Percentiles rank a stretch among this genome's conserved stretches.
Conservation (phyloP, 805 yeast genomes). For the Candida khao-thaluensis region DNA sequence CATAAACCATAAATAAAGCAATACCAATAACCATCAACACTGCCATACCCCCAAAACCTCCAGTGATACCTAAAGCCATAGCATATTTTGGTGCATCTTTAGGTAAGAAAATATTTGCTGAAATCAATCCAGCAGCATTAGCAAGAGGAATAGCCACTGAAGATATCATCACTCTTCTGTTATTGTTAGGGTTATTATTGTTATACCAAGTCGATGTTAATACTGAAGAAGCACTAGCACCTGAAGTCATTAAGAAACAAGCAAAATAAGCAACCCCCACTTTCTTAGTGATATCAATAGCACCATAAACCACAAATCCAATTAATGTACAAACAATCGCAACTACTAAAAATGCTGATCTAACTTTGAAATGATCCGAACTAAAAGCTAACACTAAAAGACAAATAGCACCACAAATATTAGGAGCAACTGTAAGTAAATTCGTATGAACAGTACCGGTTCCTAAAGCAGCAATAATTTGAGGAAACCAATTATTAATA, state of each 20-base stretch:
- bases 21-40: slow-evolving; percentile 25
- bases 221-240: slow-evolving; percentile 49
- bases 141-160: slow-evolving; percentile 43
- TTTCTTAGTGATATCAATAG: slow-evolving; percentile 39
- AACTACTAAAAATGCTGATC: slow-evolving; percentile 39
- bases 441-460: slow-evolving; percentile 42
- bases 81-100: slow-evolving; percentile 32
- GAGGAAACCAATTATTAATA: slow-evolving; percentile 52
- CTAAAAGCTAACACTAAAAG: slow-evolving; percentile 37
- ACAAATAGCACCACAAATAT: slow-evolving; percentile 46
- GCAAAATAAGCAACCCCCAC: slow-evolving; percentile 44
- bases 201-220: slow-evolving; percentile 52
- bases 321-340: slow-evolving; percentile 41
- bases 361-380: slow-evolving; percentile 39
- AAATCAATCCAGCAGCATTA: slow-evolving; percentile 32
- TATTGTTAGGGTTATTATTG: slow-evolving; percentile 47
- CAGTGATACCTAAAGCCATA: slow-evolving; percentile 31
- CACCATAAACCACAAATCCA: slow-evolving; percentile 48
- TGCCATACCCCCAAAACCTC: slow-evolving; percentile 31
- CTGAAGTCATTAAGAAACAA: slow-evolving; percentile 49
- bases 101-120: slow-evolving; percentile 32
- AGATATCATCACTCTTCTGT: slow-evolving; percentile 45
- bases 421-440: slow-evolving; percentile 49
- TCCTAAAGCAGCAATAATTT: slow-evolving; percentile 37
- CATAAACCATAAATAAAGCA: slow-evolving; percentile 38